A percentile compares a stretch with the other conserved stretches of the same genome.
Conservation (phyloP, 371 early-diverging fungal species). For the Actinomortierella ambigua region DNA sequence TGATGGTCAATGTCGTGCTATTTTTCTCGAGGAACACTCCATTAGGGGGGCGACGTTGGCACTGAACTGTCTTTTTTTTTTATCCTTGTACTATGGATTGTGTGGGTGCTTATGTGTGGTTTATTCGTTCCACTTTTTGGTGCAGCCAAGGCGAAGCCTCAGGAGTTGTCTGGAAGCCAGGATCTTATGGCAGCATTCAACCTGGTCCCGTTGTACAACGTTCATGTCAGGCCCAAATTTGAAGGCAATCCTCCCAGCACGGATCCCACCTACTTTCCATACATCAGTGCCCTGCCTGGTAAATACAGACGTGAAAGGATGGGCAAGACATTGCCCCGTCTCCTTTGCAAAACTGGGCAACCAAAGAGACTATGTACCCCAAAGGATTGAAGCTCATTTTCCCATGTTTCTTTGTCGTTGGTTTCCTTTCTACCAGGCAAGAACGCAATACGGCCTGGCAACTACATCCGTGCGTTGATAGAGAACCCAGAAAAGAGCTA, state of each 20-base stretch:
- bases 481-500: constrained; percentile 42
- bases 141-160: constrained; percentile 28
- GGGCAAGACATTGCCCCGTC: neutral
- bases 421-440: constrained; percentile 19
- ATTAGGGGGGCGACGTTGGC: too few species aligned
- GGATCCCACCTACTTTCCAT: constrained; percentile 54
- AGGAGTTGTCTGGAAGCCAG: constrained; percentile 56
- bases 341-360: neutral
- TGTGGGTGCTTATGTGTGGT: too few species aligned
- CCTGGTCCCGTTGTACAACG: constrained; percentile 60
- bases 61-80: too few species aligned
- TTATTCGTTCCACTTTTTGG: too few species aligned
- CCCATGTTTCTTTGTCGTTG: neutral
- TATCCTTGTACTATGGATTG: too few species aligned
- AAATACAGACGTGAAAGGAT: neutral
- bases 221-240: constrained; percentile 56
- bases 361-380: neutral
- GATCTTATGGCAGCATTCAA: constrained; percentile 62
- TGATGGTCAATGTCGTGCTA: too few species aligned
- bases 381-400: neutral
- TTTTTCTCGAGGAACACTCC: too few species aligned
- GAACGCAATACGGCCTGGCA: constrained; percentile 41
- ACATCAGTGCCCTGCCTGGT: constrained; percentile 65
- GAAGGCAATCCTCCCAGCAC: constrained; percentile 49
- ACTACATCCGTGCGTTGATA: constrained; percentile 32